These are phyloP conservation scores for Sporothrix schenckii DNA, from an alignment of 2,329 filamentous ascomycete genomes.

Conservation along the genomic window DNA sequence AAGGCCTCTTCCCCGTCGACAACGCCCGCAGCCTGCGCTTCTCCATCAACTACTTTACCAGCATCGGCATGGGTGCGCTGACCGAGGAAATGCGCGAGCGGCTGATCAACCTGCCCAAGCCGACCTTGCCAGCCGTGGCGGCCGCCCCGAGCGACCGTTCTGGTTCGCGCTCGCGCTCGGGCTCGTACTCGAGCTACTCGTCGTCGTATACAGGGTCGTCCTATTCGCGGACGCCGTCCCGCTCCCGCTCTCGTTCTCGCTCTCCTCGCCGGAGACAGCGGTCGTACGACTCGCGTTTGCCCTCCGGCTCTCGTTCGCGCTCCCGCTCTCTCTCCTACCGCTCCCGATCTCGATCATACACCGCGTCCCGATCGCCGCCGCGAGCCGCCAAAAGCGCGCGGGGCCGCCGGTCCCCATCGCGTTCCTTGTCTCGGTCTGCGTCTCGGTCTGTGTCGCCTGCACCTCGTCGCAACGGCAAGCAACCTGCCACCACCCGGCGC, in stretches of 20 bases:
- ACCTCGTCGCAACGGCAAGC: conserved; percentile 12
- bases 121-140: conserved; percentile 70
- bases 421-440: conserved; percentile 20
- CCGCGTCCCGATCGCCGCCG: not conserved
- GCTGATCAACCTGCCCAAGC: conserved; percentile 87
- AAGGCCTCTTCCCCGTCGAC: conserved; percentile 87
- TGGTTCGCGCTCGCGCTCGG: conserved; percentile 61
- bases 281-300: conserved; percentile 32
- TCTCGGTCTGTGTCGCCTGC: conserved; percentile 24
- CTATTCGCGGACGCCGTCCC: conserved; percentile 52
- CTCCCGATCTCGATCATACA: conserved; percentile 19
- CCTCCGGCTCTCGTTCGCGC: conserved; percentile 16
- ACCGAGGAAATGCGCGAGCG: conserved; percentile 95
- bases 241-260: conserved; percentile 50
- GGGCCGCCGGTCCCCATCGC: not conserved
- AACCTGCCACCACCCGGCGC: conserved; percentile 4
- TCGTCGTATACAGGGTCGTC: conserved; percentile 71
- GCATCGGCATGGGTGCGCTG: conserved; percentile 90
- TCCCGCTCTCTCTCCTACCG: conserved; percentile 11
- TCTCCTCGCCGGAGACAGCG: conserved; percentile 27
- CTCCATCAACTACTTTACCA: conserved; percentile 99
- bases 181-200: conserved; percentile 77
- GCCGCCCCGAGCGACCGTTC: conserved; percentile 35
- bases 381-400: not conserved
- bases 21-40: conserved; percentile 90